Conservation (phyloP, 2,329 filamentous ascomycete species). For the Nemania serpens region DNA sequence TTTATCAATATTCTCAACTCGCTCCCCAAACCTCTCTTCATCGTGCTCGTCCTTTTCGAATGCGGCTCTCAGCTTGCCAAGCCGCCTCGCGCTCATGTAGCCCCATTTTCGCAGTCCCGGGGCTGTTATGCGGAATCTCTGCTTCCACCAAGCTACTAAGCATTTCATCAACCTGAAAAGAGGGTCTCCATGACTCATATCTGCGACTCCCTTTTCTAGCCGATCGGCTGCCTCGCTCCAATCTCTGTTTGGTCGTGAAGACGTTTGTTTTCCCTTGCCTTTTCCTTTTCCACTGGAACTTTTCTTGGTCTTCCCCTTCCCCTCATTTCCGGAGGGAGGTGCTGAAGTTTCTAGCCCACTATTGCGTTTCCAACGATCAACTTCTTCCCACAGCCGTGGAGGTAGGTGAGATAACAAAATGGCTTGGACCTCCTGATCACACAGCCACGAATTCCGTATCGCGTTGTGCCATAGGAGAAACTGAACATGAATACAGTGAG, state of each 20-base stretch:
- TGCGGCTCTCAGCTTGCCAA: conserved; percentile 74
- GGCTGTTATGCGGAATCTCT: conserved; percentile 75
- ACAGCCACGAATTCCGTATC: conserved; percentile 81
- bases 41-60: conserved; percentile 69
- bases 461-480: conserved; percentile 88
- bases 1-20: conserved; percentile 66
- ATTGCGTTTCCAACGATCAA: conserved; percentile 73
- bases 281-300: conserved; percentile 46
- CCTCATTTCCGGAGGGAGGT: conserved; percentile 36
- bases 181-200: conserved; percentile 84
- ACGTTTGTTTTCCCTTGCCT: conserved; percentile 34
- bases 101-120: conserved; percentile 88
- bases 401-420: conserved; percentile 77
- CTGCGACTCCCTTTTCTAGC: conserved; percentile 70
- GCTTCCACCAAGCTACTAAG: conserved; percentile 86
- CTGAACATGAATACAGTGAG: conserved; percentile 89
- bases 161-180: conserved; percentile 75
- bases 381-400: conserved; percentile 68
- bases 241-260: conserved; percentile 57
- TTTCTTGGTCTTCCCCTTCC: conserved; percentile 48
- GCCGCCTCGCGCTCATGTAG: conserved; percentile 76
- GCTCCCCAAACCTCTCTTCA: conserved; percentile 73
- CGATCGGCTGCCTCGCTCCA: conserved; percentile 74
- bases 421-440: conserved; percentile 75
- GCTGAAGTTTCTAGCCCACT: conserved; percentile 62